Evolutionary conservation across 352 stramenopile species (phyloP).

Genomic region (Phytophthora brassicae): DNA sequence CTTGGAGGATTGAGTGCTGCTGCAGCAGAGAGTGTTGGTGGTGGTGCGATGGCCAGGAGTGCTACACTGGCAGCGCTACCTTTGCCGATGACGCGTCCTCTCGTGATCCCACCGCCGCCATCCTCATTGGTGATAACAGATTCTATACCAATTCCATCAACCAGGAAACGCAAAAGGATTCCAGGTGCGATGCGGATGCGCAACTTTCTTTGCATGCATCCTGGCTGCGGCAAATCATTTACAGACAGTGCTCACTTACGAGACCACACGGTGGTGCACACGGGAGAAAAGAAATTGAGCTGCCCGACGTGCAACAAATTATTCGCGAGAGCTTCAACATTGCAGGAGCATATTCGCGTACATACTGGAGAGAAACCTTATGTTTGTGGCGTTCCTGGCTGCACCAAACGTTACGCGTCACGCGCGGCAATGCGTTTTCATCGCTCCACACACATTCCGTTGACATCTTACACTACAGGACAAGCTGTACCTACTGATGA

Average conservation of each 20-base stretch:
- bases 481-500: not conserved
- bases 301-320: conserved; percentile 49
- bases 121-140: conserved; percentile 3
- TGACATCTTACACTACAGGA: not conserved
- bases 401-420: conserved; percentile 68
- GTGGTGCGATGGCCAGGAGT: conserved; percentile 14
- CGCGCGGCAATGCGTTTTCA: conserved; percentile 67
- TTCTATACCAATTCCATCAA: not conserved
- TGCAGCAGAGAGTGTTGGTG: conserved; percentile 4
- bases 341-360: conserved; percentile 67
- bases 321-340: conserved; percentile 56
- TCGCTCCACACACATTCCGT: conserved; percentile 34
- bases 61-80: conserved; percentile 10
- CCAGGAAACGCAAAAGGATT: conserved; percentile 46
- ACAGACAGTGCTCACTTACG: conserved; percentile 66
- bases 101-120: conserved; percentile 17
- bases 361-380: conserved; percentile 80
- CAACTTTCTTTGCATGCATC: conserved; percentile 73
- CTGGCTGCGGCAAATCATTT: conserved; percentile 69
- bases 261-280: conserved; percentile 77
- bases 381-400: conserved; percentile 47
- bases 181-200: conserved; percentile 50
- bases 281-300: conserved; percentile 61
- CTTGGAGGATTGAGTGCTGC: conserved; percentile 10
- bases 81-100: conserved; percentile 7